Evolutionary conservation across 345 rosid species (phyloP), one percentile per base, ranked within the genome.

Genomic region (Fremontodendron californicum): DNA sequence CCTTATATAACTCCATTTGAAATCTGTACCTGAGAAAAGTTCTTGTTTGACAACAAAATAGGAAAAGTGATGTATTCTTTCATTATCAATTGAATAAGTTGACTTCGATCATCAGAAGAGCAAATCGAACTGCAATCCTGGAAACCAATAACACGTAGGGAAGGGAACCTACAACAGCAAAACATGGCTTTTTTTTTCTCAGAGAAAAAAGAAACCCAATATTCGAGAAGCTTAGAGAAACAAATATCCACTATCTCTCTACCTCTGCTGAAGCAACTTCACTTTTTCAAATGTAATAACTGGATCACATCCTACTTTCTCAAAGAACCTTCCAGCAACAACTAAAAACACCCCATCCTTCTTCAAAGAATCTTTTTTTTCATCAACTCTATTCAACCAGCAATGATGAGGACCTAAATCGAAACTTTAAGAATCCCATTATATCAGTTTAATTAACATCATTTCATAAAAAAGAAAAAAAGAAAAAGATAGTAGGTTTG

Each of bases 221-320:
- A 77, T 27, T 25, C 31, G 48, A 69, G 31, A 74, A 71, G 63
- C 15, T 16, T 19, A 62, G 54, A 46, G 6, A 69, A 82, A 18
- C 19, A 68, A 77, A 15, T 49, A 71, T 52, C 16, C 15, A 15
- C 66, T 37, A 55, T 54, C 75, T 63, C 67, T 57, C 78, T 83
- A 91, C 98, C 96, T 93, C 78, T 87, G 98, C 84, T 89, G 91
- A 80, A 95, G 86, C 64, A 80, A 81, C 88, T 92, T 95, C 12
- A 92, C 75, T 75, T 85, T 89, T 80, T 90, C 93, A 79, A 92
- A 82, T 81, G 80, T 82, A 79, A 64, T 31, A 80, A 75, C 71
- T 0, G 43, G 40, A 74, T 83, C 76, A 78, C 79, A 71, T 19
- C 81, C 82, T 48, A 57, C 54, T 18, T 48, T 77, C 46, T 81